These are phyloP conservation scores for Chalciporus pseudorubinellus DNA, from an alignment of 768 basidiomycete genomes.

Conservation along the genomic window DNA sequence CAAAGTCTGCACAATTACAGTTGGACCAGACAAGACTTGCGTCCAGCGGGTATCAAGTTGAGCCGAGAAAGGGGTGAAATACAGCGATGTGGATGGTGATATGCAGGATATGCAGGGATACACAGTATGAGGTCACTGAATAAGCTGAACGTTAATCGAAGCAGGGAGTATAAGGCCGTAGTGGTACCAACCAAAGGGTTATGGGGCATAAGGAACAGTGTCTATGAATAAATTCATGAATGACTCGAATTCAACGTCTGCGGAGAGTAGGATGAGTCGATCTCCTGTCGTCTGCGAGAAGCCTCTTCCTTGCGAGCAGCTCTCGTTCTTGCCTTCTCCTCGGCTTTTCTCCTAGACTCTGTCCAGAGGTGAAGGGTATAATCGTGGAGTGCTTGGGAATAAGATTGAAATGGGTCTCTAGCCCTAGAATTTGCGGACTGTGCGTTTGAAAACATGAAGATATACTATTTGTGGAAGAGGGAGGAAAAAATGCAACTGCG, in stretches of 20 bases:
- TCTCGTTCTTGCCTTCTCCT: slow-evolving; percentile 44
- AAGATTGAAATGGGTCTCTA: slow-evolving; percentile 44
- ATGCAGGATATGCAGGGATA: slow-evolving; percentile 16
- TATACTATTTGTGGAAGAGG: slow-evolving; percentile 13
- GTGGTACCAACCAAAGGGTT: slow-evolving; percentile 16
- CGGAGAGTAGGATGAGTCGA: slow-evolving; percentile 4
- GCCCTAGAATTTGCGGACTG: slow-evolving; percentile 3
- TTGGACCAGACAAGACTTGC: neutral
- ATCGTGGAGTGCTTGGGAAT: slow-evolving; percentile 63
- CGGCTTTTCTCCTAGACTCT: slow-evolving; percentile 58
- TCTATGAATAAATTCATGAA: slow-evolving; percentile 13
- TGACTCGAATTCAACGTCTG: slow-evolving; percentile 9
- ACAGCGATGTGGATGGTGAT: slow-evolving; percentile 16
- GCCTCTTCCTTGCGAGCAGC: slow-evolving; percentile 26
- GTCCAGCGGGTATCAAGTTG: slow-evolving; percentile 2
- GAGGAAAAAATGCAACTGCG: neutral
- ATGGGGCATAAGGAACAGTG: neutral
- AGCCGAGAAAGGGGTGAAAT: slow-evolving; percentile 7
- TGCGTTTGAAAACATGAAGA: slow-evolving; percentile 17
- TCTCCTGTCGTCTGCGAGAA: slow-evolving; percentile 25
- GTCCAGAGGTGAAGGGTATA: slow-evolving; percentile 69
- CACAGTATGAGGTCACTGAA: slow-evolving; percentile 16
- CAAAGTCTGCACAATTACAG: neutral
- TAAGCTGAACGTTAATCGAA: slow-evolving; percentile 12
- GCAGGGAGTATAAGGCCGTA: neutral